Percentiles rank a stretch among this genome's conserved stretches.
These are phyloP conservation scores for Diaporthe caulivora DNA, from an alignment of 2,329 filamentous ascomycete genomes.

Conservation along the genomic window DNA sequence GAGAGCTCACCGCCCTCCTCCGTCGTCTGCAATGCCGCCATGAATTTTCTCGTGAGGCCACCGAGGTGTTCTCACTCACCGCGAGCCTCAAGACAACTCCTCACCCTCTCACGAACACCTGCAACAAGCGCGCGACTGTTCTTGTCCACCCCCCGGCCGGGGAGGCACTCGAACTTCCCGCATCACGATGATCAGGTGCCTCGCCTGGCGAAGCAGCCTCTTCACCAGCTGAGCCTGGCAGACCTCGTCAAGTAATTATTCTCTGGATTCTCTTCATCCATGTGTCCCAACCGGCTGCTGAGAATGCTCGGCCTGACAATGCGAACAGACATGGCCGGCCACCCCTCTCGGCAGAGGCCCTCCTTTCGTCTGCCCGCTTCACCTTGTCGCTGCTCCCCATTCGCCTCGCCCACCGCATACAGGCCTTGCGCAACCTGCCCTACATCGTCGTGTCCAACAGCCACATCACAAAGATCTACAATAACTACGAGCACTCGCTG, in stretches of 20 bases:
- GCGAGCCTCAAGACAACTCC: conserved; percentile 38
- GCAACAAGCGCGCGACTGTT: conserved; percentile 30
- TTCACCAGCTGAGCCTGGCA: conserved; percentile 85
- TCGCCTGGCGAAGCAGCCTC: conserved; percentile 79
- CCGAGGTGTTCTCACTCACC: conserved; percentile 51
- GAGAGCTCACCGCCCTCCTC: conserved; percentile 17
- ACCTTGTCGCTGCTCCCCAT: conserved; percentile 92
- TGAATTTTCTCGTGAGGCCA: conserved; percentile 56
- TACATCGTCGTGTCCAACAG: conserved; percentile 99
- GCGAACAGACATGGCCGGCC: conserved; percentile 77
- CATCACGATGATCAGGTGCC: conserved; percentile 82
- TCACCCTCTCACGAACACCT: conserved; percentile 13
- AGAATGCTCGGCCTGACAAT: background rate
- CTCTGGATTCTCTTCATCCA: conserved; percentile 30
- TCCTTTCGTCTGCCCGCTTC: conserved; percentile 94
- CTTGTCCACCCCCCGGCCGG: conserved; percentile 22
- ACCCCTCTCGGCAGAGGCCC: conserved; percentile 81
- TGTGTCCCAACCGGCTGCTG: background rate
- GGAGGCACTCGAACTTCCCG: conserved; percentile 47
- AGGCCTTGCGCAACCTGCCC: conserved; percentile 91
- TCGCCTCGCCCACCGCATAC: conserved; percentile 92
- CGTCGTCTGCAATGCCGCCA: conserved; percentile 55
- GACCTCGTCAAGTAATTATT: conserved; percentile 84
- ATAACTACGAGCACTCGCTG: conserved; percentile 94
- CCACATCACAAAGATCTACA: conserved; percentile 93